A percentile compares a stretch with the other conserved stretches of the same genome.
phyloP scores from a whole-genome alignment of 345 rosid species.

The Euclidium syriacum region DNA sequence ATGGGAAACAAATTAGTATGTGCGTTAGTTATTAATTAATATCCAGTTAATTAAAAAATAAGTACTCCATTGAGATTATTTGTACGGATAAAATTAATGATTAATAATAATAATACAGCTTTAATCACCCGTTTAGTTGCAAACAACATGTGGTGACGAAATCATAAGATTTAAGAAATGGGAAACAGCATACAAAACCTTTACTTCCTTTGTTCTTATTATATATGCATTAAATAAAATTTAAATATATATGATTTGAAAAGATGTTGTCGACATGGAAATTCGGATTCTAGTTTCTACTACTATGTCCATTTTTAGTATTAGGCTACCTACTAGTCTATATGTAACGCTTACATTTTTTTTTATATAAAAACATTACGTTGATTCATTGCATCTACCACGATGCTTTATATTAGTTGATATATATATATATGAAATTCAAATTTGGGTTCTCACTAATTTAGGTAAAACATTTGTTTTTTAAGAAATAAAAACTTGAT shows the following conservation, averaged over 20 bases:
- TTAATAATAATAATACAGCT: not conserved
- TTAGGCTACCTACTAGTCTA: constrained; percentile 1
- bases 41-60: not conserved
- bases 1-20: not conserved
- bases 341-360: not conserved
- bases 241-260: not conserved
- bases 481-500: not conserved
- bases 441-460: constrained; percentile 10
- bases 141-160: constrained; percentile 15
- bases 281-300: constrained; percentile 2
- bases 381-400: constrained; percentile 12
- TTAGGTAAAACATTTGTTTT: not conserved
- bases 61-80: not conserved
- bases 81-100: constrained; percentile 6
- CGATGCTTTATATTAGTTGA: not conserved
- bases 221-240: not conserved
- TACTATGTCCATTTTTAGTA: not conserved
- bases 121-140: not conserved
- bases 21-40: not conserved
- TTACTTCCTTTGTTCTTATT: not conserved
- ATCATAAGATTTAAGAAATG: not conserved
- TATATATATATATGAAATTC: not conserved
- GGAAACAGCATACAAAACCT: constrained; percentile 2
- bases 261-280: constrained; percentile 14
- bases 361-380: not conserved